Base-by-base conservation (phyloP, 2,329 filamentous ascomycete species). In the Diaporthe sp. region DNA sequence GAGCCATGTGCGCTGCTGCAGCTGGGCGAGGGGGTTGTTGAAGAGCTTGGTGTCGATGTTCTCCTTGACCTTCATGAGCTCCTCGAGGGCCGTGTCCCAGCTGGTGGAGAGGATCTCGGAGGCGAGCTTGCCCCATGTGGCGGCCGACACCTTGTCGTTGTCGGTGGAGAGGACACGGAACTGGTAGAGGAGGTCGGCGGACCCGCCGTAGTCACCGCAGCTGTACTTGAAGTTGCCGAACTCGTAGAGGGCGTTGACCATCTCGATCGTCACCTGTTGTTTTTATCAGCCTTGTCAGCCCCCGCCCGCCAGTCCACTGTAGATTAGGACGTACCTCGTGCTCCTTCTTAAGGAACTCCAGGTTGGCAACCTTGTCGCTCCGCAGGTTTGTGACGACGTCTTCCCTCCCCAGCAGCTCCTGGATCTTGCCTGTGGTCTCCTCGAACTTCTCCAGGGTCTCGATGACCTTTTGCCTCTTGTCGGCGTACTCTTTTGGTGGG, bases 151-250 rank as follows among this genome's bases (percentile, higher is more conserved):
- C 88, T 97, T 98, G 89, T 98, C 97, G 87, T 97, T 97, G 85
- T 99, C 97, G 80, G 96, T 99, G 73, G 96, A 98, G 80, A 99
- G 91, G 78, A 99, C 95, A 82, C 97, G 94, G 92, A 98, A 99
- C 83, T 97, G 95, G 88, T 98, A 98, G 70, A 99, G 92, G 79
- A 98, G 90, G 82, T 98, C 97, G 77, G 95, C 93, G 42, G 97
- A 96, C 79, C 94, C 93, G 71, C 88, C 92, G 85, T 99, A 99
- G 86, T 96, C 95, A 78, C 97, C 97, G 83, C 96, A 98, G 87
- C 94, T 96, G 88, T 98, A 99, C 88, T 98, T 95, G 87, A 98
- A 98, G 84, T 97, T 94, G 80, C 97, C 97, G 81, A 95, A 98
- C 81, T 98, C 95, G 86, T 96, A 97, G 72, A 99, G 93, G 78